Percentiles rank a stretch among this genome's conserved stretches.
Conservation (phyloP, 2,329 filamentous ascomycete species). For the Botrytis deweyae region DNA sequence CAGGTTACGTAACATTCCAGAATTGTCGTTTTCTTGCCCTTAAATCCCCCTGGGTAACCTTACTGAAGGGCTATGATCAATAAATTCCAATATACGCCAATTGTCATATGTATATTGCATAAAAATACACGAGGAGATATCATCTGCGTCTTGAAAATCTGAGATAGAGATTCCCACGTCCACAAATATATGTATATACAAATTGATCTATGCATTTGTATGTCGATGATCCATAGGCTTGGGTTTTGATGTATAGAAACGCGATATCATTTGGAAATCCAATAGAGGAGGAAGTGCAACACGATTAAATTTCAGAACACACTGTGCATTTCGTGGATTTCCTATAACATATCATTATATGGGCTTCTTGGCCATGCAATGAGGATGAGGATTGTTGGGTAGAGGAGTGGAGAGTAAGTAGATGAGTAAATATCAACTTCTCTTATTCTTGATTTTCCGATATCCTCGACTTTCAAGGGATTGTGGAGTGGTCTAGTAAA, state of each 20-base stretch:
- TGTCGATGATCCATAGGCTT: not conserved
- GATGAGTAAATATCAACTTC: not conserved
- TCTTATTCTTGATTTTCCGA: not conserved
- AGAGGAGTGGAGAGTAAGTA: not conserved
- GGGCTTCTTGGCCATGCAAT: not conserved
- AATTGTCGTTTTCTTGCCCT: not conserved
- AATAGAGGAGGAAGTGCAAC: not conserved
- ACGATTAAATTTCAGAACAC: accelerated
- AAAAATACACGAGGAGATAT: not conserved
- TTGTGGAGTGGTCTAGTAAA: too few relatives aligned
- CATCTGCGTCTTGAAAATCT: not conserved
- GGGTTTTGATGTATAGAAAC: not conserved
- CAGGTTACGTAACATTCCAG: too few relatives aligned
- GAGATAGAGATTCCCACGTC: not conserved
- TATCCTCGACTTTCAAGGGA: too few relatives aligned
- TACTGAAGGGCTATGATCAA: not conserved
- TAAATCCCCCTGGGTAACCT: accelerated
- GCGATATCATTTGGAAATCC: not conserved
- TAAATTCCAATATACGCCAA: not conserved
- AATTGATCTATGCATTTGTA: accelerated
- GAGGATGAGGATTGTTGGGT: accelerated
- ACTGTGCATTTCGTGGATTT: not conserved
- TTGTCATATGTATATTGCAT: not conserved
- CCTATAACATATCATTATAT: too few relatives aligned
- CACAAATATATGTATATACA: not conserved